Evolutionary conservation across 140 eudicot genomes (phyloP).

Genomic region (Cichorium intybus): DNA sequence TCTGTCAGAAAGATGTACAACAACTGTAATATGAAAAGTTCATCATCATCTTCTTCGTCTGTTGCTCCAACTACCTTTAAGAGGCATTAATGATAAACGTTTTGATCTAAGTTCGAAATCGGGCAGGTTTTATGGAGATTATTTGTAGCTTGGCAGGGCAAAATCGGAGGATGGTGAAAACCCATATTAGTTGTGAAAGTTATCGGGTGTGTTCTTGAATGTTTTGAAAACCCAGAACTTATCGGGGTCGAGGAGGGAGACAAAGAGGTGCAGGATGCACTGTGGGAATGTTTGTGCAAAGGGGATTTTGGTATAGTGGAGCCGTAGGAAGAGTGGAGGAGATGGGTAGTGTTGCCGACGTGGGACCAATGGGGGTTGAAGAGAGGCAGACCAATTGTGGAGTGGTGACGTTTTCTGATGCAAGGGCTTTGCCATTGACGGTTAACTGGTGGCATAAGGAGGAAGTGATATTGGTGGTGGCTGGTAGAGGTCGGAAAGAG

Average conservation of each 20-base stretch:
- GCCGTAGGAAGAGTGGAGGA: slow-evolving; percentile 65
- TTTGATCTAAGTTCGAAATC: slow-evolving; percentile 6
- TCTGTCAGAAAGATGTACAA: neutral
- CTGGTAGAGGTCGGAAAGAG: slow-evolving; percentile 55
- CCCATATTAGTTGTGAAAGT: no score
- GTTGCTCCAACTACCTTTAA: neutral
- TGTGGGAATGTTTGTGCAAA: slow-evolving; percentile 51
- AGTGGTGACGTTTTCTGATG: slow-evolving; percentile 67
- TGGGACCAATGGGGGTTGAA: slow-evolving; percentile 66
- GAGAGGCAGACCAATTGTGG: slow-evolving; percentile 81
- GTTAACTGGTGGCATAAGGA: slow-evolving; percentile 60
- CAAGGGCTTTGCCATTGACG: slow-evolving; percentile 75
- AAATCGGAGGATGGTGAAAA: slow-evolving; percentile 21
- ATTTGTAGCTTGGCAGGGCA: slow-evolving; percentile 15
- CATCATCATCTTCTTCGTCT: neutral
- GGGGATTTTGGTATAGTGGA: slow-evolving; percentile 74
- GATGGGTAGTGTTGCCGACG: slow-evolving; percentile 86
- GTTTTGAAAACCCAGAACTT: no score
- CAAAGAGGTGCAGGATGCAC: slow-evolving; percentile 57
- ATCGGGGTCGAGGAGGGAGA: slow-evolving; percentile 46
- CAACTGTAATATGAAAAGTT: no score
- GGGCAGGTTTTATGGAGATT: slow-evolving; percentile 6
- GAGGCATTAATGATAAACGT: slow-evolving; percentile 11
- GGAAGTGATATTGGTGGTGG: slow-evolving; percentile 70
- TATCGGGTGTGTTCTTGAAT: no score